Evolutionary conservation across 352 stramenopile species (phyloP).

Genomic region (Globisporangium carolinianum): DNA sequence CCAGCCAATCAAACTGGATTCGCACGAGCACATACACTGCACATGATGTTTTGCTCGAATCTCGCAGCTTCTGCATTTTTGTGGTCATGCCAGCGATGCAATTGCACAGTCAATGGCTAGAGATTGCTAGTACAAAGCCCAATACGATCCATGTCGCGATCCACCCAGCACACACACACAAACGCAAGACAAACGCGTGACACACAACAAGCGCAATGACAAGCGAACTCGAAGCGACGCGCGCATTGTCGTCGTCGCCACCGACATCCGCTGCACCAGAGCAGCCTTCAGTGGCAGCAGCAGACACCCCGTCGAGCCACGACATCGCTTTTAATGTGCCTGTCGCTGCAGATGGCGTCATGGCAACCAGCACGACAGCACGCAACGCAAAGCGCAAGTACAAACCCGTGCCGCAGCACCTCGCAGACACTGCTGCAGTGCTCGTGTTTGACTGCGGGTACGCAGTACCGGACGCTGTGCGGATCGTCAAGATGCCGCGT

Average conservation of each 20-base stretch:
- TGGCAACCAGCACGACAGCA: neutral
- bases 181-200: neutral
- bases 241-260: neutral
- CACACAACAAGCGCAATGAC: neutral
- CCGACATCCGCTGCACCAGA: neutral
- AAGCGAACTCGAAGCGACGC: neutral
- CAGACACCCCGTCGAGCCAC: neutral
- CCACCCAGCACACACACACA: neutral
- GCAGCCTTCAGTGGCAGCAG: neutral
- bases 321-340: too few species aligned
- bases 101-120: neutral
- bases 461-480: neutral
- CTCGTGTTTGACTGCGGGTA: constrained; percentile 1
- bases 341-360: too few species aligned
- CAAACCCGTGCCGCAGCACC: neutral
- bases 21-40: neutral
- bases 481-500: constrained; percentile 1
- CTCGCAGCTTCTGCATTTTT: neutral
- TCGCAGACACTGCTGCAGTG: neutral
- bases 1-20: neutral
- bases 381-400: neutral
- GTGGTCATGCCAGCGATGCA: neutral
- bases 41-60: neutral
- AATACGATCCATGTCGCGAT: neutral
- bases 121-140: neutral